These are phyloP conservation scores for Melanomma pulvis-pyrius DNA, from an alignment of 495 filamentous ascomycete genomes.

Conservation along the genomic window DNA sequence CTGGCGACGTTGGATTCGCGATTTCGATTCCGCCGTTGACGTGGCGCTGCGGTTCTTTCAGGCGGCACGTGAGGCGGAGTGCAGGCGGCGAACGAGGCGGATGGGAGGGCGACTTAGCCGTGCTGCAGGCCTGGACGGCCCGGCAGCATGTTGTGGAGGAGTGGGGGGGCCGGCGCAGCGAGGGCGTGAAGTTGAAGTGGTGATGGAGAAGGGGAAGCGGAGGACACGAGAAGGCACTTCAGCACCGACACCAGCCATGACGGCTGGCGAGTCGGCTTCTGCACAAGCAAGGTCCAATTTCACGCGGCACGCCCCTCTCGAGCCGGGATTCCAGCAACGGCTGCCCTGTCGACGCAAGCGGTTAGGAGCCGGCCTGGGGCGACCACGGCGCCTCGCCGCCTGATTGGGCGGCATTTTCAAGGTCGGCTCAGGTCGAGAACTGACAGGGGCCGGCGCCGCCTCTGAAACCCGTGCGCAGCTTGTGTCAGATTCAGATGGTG, in stretches of 20 bases:
- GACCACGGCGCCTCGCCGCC: neutral
- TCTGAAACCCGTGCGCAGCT: neutral
- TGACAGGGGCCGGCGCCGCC: neutral
- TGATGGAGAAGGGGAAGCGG: constrained; percentile 6
- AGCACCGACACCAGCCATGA: constrained; percentile 15
- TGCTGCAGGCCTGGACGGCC: neutral
- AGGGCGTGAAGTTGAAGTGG: neutral
- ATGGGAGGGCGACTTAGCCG: constrained; percentile 7
- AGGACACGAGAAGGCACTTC: constrained; percentile 29
- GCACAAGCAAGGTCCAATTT: constrained; percentile 34
- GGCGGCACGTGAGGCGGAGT: constrained; percentile 24
- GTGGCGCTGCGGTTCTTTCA: constrained; percentile 26
- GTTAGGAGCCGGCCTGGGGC: constrained; percentile 10
- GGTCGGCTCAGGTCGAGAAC: constrained; percentile 6
- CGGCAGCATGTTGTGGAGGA: constrained; percentile 18
- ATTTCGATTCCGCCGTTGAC: constrained; percentile 30
- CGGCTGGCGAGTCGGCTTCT: constrained; percentile 19
- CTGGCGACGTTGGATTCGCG: neutral
- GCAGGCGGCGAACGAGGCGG: neutral
- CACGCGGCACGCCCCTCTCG: constrained; percentile 21
- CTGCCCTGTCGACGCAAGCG: constrained; percentile 13
- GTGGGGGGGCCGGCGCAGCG: neutral
- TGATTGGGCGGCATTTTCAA: constrained; percentile 34
- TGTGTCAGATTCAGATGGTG: constrained; percentile 1
- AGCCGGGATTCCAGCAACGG: constrained; percentile 36